Evolutionary conservation across 1,284 basidiomycete genomes (phyloP), one percentile per base, ranked within the genome.

Genomic region (Trametes sp.): DNA sequence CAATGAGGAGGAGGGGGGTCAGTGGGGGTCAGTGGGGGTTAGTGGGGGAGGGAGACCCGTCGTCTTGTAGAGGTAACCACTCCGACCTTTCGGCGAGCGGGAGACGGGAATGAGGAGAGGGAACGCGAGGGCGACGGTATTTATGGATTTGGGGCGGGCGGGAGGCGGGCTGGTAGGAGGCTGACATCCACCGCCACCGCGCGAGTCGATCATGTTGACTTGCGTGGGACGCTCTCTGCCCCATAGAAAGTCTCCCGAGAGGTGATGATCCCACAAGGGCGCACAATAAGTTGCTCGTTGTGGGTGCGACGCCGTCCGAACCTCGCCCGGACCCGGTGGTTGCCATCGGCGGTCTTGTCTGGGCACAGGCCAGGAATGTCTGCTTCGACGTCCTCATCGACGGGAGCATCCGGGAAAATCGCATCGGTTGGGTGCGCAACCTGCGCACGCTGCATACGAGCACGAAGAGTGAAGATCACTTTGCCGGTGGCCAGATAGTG

Each of bases 271-370:
- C 77, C 75, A 67, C 77, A 78, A 1, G 74, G 69, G 0, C 68
- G 57, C 10, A 77, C 73, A 16, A 74, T 61, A 10, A 75, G 65
- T 50, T 78, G 72, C 59, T 79, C 77, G 59, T 78, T 78, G 61
- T 78, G 76, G 8, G 75, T 77, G 1, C 73, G 45, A 2, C 61
- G 59, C 1, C 71, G 54, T 2, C 71, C 72, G 67, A 79, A 75
- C 19, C 69, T 64, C 3, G 72, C 76, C 41, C 71, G 72, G 28
- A 71, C 23, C 10, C 67, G 69, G 1, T 55, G 56, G 50, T 74
- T 74, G 14, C 73, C 72, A 26, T 45, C 19, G 23, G 48, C 66
- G 14, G 70, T 59, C 57, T 75, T 74, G 28, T 63, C 61, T 8
- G 68, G 67, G 59, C 73, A 73, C 9, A 26, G 38, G 6, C 38